These are phyloP conservation scores for Saccharomycopsis javanensis DNA, from an alignment of 805 yeast species.

Conservation along the genomic window DNA sequence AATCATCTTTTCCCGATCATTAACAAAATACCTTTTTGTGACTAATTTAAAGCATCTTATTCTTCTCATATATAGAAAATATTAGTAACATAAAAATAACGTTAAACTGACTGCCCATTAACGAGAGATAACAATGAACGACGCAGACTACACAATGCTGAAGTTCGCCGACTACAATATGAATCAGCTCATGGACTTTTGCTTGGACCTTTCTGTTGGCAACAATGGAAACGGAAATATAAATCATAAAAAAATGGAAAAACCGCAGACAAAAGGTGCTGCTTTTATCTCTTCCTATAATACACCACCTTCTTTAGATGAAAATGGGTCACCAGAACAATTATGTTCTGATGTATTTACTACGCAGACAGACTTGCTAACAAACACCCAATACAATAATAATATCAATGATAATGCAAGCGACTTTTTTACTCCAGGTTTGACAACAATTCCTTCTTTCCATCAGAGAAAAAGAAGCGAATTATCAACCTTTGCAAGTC, in stretches of 20 bases:
- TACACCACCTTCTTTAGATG: neutral
- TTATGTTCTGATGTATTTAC: neutral
- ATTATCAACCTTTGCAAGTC: conserved; percentile 16
- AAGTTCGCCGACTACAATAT: neutral
- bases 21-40: too few relatives aligned
- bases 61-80: too few relatives aligned
- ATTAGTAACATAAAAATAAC: too few relatives aligned
- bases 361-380: neutral
- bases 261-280: neutral
- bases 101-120: too few relatives aligned
- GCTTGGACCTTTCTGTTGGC: neutral
- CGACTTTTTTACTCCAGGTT: neutral
- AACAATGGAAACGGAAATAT: neutral
- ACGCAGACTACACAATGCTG: neutral
- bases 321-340: neutral
- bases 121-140: neutral
- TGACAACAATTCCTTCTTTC: neutral
- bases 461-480: conserved; percentile 19
- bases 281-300: neutral
- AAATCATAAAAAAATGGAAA: neutral
- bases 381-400: neutral
- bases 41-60: too few relatives aligned
- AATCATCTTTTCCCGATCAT: too few relatives aligned
- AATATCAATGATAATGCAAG: neutral
- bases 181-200: neutral